phyloP scores from a whole-genome alignment of 208 protist genomes.

The Porcisia deanei region DNA sequence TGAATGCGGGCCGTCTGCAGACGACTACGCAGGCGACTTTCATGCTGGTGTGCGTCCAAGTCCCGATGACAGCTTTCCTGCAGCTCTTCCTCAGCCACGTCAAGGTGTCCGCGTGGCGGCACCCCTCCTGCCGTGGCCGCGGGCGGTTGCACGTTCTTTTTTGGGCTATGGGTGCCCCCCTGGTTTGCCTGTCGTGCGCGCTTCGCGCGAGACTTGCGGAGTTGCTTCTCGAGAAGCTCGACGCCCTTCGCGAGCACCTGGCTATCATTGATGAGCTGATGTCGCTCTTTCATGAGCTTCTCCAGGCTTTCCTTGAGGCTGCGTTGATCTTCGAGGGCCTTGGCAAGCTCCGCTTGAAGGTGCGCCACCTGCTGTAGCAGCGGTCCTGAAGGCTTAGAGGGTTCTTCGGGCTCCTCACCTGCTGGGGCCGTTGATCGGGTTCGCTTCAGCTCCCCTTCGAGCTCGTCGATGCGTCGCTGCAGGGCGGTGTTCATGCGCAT shows the following conservation, averaged over 20 bases:
- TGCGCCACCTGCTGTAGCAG: constrained; percentile 8
- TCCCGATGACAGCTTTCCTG: neutral
- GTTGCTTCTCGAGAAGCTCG: constrained; percentile 28
- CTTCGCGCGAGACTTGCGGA: constrained; percentile 12
- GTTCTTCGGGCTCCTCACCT: neutral
- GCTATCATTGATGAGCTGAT: constrained; percentile 37
- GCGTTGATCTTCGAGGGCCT: constrained; percentile 33
- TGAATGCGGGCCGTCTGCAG: constrained; percentile 4
- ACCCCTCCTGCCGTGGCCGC: neutral
- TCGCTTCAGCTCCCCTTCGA: constrained; percentile 31
- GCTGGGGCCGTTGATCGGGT: neutral
- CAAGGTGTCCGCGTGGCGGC: neutral
- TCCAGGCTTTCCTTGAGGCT: constrained; percentile 25
- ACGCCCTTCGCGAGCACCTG: constrained; percentile 36
- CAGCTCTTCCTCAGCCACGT: neutral
- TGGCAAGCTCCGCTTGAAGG: constrained; percentile 14
- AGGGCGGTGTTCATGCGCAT: constrained; percentile 66
- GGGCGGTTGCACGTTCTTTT: neutral
- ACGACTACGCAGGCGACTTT: constrained; percentile 12
- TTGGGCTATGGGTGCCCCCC: neutral
- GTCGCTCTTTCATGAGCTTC: constrained; percentile 23
- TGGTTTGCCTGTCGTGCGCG: neutral
- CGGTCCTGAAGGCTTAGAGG: constrained; percentile 1
- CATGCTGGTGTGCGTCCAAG: neutral
- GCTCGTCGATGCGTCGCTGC: constrained; percentile 34